Conservation (phyloP, 768 basidiomycete genomes). For the Lactifluus hygrophoroides region DNA sequence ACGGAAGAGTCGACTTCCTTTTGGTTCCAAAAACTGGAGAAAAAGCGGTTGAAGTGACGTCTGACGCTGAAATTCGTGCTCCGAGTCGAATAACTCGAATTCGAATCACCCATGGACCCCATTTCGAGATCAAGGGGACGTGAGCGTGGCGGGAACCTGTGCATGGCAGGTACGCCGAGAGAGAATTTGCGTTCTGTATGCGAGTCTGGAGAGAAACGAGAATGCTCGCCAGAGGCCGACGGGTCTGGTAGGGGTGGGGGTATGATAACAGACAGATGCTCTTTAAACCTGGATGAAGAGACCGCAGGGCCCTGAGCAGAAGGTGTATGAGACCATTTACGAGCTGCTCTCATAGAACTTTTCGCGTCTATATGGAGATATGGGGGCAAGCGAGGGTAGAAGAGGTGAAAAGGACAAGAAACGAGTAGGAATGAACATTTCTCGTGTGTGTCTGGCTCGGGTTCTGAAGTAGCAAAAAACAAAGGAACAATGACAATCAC, state of each 20-base stretch:
- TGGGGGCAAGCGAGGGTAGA: background rate
- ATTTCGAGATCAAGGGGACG: slow-evolving; percentile 19
- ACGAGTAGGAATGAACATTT: no score
- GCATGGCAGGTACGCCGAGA: slow-evolving; percentile 22
- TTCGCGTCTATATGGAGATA: background rate
- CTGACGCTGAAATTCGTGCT: slow-evolving; percentile 20
- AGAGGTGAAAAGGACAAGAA: background rate
- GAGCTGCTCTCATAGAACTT: slow-evolving; percentile 10
- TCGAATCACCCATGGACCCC: slow-evolving; percentile 13
- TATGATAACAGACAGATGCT: slow-evolving; percentile 14
- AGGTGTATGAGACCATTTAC: background rate
- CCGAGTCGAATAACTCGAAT: slow-evolving; percentile 12
- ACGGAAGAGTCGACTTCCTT: slow-evolving; percentile 10
- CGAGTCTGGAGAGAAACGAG: slow-evolving; percentile 40
- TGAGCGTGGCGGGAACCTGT: slow-evolving; percentile 21
- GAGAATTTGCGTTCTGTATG: slow-evolving; percentile 21
- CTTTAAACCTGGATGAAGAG: slow-evolving; percentile 7
- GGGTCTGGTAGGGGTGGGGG: slow-evolving; percentile 20
- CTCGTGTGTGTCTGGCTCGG: no score
- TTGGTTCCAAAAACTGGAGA: slow-evolving; percentile 30
- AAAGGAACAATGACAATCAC: background rate
- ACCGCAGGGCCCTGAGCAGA: background rate
- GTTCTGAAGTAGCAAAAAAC: no score
- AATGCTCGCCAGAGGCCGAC: slow-evolving; percentile 27
- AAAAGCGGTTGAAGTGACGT: slow-evolving; percentile 31